Evolutionary conservation across 805 yeast genomes (phyloP).

Genomic region (Candida andamanensis): DNA sequence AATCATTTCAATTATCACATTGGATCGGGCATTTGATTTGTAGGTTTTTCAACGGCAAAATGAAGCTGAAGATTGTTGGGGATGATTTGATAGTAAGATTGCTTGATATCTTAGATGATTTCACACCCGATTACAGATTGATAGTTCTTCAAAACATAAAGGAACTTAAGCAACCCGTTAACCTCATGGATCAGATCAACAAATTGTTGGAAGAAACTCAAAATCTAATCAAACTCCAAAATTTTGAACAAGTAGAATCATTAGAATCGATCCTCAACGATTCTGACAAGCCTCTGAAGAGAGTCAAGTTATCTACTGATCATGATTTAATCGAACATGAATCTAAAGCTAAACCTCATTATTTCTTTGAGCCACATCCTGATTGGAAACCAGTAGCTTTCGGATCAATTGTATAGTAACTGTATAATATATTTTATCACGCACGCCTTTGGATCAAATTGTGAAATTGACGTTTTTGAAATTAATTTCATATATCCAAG

Average conservation of each 20-base stretch:
- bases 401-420: not conserved
- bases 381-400: not conserved
- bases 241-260: conserved; percentile 7
- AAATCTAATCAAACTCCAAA: conserved; percentile 1
- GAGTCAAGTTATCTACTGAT: not conserved
- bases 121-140: not conserved
- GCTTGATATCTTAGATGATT: not conserved
- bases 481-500: conserved; percentile 4
- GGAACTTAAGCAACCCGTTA: not conserved
- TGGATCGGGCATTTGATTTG: conserved; percentile 13
- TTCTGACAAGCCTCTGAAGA: not conserved
- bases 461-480: too few species aligned
- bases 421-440: not conserved
- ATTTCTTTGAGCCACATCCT: not conserved
- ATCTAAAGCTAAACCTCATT: not conserved
- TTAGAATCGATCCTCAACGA: conserved; percentile 7
- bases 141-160: not conserved
- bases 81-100: too few species aligned
- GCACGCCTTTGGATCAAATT: too few species aligned
- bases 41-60: not conserved
- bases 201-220: conserved; percentile 1
- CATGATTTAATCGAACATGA: not conserved
- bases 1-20: conserved; percentile 13
- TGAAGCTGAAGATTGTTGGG: not conserved
- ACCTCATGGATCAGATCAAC: not conserved